phyloP scores from a whole-genome alignment of 1,284 basidiomycete genomes.

The Ustilago bromivora region DNA sequence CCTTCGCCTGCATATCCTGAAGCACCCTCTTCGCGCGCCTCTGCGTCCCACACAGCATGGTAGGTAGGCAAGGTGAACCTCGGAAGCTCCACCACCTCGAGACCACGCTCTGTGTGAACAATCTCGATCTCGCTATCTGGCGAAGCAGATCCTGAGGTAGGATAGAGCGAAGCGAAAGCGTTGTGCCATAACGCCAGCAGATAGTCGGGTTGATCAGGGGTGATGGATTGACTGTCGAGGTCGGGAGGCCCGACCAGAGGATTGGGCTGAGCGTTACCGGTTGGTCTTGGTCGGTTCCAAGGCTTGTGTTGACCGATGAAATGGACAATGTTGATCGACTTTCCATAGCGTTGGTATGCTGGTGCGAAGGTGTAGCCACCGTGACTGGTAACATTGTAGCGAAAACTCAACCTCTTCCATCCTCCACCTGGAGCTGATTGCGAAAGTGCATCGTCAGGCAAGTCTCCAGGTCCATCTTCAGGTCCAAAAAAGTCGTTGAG shows the following conservation, averaged over 20 bases:
- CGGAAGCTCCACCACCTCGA: conserved; percentile 70
- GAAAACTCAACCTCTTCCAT: conserved; percentile 86
- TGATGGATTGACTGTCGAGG: conserved; percentile 69
- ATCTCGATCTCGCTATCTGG: conserved; percentile 54
- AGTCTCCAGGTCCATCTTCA: conserved; percentile 70
- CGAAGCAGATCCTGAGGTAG: conserved; percentile 71
- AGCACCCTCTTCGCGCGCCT: conserved; percentile 33
- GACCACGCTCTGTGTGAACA: conserved; percentile 55
- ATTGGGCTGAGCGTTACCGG: conserved; percentile 59
- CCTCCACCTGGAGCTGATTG: conserved; percentile 73
- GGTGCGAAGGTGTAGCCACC: conserved; percentile 97
- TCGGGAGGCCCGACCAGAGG: conserved; percentile 56
- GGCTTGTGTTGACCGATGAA: conserved; percentile 96
- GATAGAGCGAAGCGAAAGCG: conserved; percentile 88
- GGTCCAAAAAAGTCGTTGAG: conserved; percentile 86
- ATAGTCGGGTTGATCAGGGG: conserved; percentile 74
- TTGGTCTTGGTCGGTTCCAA: conserved; percentile 75
- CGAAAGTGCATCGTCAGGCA: background rate
- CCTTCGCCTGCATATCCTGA: background rate
- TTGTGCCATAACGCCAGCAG: conserved; percentile 90
- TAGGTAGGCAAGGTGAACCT: conserved; percentile 79
- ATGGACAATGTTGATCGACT: conserved; percentile 87
- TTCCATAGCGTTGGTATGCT: conserved; percentile 91
- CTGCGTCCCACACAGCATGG: conserved; percentile 79
- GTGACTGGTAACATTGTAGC: conserved; percentile 96